Conservation (phyloP, 345 rosid genomes). For the Eucalyptus marginata region DNA sequence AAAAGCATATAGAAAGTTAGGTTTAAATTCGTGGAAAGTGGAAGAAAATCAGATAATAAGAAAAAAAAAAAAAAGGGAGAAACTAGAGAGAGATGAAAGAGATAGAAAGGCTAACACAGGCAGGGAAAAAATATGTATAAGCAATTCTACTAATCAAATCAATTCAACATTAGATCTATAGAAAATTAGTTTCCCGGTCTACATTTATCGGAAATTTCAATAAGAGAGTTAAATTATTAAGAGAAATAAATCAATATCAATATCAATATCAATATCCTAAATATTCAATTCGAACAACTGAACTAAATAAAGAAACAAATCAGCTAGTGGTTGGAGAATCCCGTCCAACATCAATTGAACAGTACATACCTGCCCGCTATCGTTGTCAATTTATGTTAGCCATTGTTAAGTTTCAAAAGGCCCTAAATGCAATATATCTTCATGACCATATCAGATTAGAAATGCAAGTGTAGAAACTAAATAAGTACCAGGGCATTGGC, state of each 20-base stretch:
- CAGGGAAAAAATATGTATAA: fast-evolving
- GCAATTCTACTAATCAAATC: not conserved
- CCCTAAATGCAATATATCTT: not conserved
- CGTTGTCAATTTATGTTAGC: no score
- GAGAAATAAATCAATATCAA: no score
- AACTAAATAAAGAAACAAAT: not conserved
- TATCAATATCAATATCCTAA: no score
- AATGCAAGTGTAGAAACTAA: not conserved
- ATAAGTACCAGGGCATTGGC: not conserved
- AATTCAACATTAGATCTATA: not conserved
- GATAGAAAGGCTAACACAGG: fast-evolving
- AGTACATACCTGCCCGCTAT: no score
- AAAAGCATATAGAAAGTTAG: not conserved
- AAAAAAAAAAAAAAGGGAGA: no score
- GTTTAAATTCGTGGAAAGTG: fast-evolving
- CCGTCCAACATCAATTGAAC: no score
- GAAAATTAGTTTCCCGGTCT: not conserved
- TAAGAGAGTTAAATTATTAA: not conserved
- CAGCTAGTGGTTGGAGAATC: no score
- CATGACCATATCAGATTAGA: not conserved
- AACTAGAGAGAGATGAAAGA: no score
- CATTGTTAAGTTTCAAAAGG: no score
- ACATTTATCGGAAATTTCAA: no score
- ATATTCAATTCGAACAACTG: no score
- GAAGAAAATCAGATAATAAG: not conserved